Percentiles rank a stretch among this genome's conserved stretches.
Conservation (phyloP, 2,329 filamentous ascomycete genomes). For the Botryotinia convoluta region DNA sequence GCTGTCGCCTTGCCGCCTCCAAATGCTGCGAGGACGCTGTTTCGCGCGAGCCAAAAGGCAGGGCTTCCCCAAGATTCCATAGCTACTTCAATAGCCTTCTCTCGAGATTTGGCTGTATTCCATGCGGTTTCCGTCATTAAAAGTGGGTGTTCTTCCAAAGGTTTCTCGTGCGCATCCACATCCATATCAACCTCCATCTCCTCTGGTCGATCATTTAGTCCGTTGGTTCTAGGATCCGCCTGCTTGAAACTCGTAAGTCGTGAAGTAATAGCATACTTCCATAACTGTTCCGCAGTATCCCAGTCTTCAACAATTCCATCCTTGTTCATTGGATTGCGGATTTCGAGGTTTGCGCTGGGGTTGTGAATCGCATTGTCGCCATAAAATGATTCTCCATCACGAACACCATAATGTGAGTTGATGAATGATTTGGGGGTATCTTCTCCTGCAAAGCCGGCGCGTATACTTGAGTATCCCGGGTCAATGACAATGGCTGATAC, state of each 20-base stretch:
- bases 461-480: constrained; percentile 84
- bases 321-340: constrained; percentile 86
- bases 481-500: constrained; percentile 96
- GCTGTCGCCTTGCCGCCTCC: constrained; percentile 91
- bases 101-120: constrained; percentile 83
- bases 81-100: constrained; percentile 92
- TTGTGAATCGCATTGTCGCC: constrained; percentile 88
- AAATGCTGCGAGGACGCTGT: constrained; percentile 85
- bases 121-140: constrained; percentile 93
- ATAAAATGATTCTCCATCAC: constrained; percentile 61
- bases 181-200: constrained; percentile 49
- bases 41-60: constrained; percentile 89
- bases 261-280: constrained; percentile 90
- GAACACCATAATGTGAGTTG: constrained; percentile 80
- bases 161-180: constrained; percentile 64
- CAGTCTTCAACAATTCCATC: constrained; percentile 94
- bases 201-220: constrained; percentile 64
- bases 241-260: constrained; percentile 76
- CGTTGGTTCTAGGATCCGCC: constrained; percentile 70
- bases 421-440: constrained; percentile 93
- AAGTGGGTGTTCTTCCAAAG: constrained; percentile 83
- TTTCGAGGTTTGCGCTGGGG: constrained; percentile 71
- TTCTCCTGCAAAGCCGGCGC: constrained; percentile 96
- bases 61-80: constrained; percentile 97
- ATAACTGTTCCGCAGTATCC: constrained; percentile 84